phyloP scores from a whole-genome alignment of 352 stramenopile species.

The Thalassiosira mediterranea region DNA sequence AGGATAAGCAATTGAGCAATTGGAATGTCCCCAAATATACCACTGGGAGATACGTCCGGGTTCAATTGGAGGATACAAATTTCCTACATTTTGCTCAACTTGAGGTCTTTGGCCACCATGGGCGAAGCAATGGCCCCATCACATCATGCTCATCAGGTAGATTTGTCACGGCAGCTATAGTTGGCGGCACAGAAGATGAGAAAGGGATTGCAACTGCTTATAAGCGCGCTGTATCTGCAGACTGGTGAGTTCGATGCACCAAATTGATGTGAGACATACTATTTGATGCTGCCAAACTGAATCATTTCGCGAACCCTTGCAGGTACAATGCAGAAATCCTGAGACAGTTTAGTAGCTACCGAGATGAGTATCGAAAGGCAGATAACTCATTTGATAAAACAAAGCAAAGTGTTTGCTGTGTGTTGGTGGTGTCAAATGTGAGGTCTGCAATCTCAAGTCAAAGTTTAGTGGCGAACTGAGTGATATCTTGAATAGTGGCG shows the following conservation, averaged over 20 bases:
- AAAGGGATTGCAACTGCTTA: constrained; percentile 83
- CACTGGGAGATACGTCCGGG: constrained; percentile 85
- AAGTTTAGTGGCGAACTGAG: constrained; percentile 28
- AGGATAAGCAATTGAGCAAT: constrained; percentile 86
- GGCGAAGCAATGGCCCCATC: constrained; percentile 87
- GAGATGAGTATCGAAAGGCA: constrained; percentile 80
- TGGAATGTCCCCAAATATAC: constrained; percentile 90
- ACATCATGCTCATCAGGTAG: constrained; percentile 86
- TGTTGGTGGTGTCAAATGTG: constrained; percentile 21
- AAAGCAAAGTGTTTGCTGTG: constrained; percentile 15
- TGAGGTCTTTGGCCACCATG: constrained; percentile 90
- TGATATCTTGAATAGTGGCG: constrained; percentile 5
- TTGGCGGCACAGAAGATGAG: constrained; percentile 82
- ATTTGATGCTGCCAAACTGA: background rate
- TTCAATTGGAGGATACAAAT: constrained; percentile 89
- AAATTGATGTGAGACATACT: background rate
- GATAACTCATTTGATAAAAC: constrained; percentile 78
- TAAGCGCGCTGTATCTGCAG: constrained; percentile 88
- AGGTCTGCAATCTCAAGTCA: constrained; percentile 26
- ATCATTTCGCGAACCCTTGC: background rate
- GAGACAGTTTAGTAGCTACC: constrained; percentile 89
- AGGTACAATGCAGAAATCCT: constrained; percentile 90
- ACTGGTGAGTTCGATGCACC: constrained; percentile 49
- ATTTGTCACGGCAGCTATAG: constrained; percentile 89
- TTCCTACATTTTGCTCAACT: constrained; percentile 91